Evolutionary conservation across 2,329 filamentous ascomycete species (phyloP).

Genomic region (Hysterium pulicare): DNA sequence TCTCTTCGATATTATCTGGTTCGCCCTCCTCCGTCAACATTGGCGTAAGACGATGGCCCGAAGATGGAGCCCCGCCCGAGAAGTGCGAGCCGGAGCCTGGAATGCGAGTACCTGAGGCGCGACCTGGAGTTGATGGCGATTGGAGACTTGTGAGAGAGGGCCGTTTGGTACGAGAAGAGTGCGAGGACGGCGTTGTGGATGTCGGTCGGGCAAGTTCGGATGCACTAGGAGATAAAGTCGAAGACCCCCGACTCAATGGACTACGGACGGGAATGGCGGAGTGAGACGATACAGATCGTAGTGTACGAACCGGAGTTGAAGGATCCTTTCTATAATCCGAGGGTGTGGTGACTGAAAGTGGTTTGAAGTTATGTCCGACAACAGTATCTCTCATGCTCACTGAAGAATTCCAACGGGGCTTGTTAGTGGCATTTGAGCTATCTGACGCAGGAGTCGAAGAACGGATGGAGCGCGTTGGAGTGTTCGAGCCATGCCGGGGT

Average conservation of each 20-base stretch:
- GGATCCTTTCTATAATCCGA: slow-evolving; percentile 27
- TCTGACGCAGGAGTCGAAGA: slow-evolving; percentile 27
- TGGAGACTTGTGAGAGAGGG: slow-evolving; percentile 29
- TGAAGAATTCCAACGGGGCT: slow-evolving; percentile 39
- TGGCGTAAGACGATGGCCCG: slow-evolving; percentile 19
- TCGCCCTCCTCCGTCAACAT: slow-evolving; percentile 20
- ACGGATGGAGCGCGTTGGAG: slow-evolving; percentile 20
- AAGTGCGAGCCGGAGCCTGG: slow-evolving; percentile 17
- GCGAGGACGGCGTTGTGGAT: slow-evolving; percentile 30
- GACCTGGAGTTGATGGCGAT: slow-evolving; percentile 29
- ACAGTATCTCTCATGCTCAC: slow-evolving; percentile 37
- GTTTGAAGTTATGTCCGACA: slow-evolving; percentile 39
- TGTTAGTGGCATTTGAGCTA: slow-evolving; percentile 16
- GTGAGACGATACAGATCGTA: slow-evolving; percentile 28
- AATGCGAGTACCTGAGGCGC: slow-evolving; percentile 12
- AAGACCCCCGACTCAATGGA: slow-evolving; percentile 24
- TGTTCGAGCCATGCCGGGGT: slow-evolving; percentile 24
- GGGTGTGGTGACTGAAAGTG: slow-evolving; percentile 31
- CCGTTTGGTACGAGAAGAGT: slow-evolving; percentile 16
- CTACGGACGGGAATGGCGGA: slow-evolving; percentile 36
- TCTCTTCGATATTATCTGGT: slow-evolving; percentile 22
- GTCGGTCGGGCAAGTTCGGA: slow-evolving; percentile 14
- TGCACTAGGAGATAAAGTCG: slow-evolving; percentile 21
- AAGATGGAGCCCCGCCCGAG: slow-evolving; percentile 18
- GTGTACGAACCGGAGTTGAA: slow-evolving; percentile 13